Evolutionary conservation across 2,329 filamentous ascomycete genomes (phyloP).

Genomic region (Aspergillus unguis): DNA sequence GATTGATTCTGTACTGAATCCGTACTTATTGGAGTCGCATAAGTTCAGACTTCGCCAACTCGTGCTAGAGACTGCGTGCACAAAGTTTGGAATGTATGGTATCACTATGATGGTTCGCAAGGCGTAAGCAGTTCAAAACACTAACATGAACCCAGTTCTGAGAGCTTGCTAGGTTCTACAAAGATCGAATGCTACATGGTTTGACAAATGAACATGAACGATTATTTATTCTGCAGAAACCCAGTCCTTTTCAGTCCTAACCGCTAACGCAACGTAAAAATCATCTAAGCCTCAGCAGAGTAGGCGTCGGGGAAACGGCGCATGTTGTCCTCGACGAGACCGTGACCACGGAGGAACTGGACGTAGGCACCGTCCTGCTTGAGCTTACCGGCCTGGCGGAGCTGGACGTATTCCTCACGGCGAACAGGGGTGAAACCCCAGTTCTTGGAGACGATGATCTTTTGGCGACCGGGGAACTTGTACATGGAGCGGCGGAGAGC

Average conservation of each 20-base stretch:
- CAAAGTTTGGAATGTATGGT: too few relatives aligned
- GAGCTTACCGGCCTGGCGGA: constrained; percentile 89
- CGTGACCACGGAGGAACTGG: constrained; percentile 97
- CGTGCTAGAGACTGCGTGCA: too few relatives aligned
- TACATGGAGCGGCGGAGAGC: constrained; percentile 98
- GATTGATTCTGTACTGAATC: too few relatives aligned
- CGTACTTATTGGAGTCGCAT: too few relatives aligned
- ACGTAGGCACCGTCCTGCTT: constrained; percentile 99
- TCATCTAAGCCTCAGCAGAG: constrained; percentile 47
- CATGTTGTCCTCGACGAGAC: constrained; percentile 80
- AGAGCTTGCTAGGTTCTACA: too few relatives aligned
- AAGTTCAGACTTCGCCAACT: too few relatives aligned
- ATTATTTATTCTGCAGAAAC: constrained; percentile 11
- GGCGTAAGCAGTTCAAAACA: too few relatives aligned
- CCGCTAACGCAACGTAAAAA: constrained; percentile 11
- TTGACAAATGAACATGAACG: not conserved
- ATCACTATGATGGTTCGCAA: too few relatives aligned
- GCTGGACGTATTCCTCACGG: constrained; percentile 94
- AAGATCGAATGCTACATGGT: not conserved
- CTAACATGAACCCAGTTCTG: too few relatives aligned
- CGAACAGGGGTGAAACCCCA: constrained; percentile 99
- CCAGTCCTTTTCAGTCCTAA: constrained; percentile 23
- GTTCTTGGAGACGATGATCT: constrained; percentile 99
- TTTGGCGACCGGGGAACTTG: constrained; percentile 99
- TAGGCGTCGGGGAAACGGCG: constrained; percentile 91